Base-by-base conservation (phyloP, 1,284 basidiomycete genomes). In the Fomes fomentarius region DNA sequence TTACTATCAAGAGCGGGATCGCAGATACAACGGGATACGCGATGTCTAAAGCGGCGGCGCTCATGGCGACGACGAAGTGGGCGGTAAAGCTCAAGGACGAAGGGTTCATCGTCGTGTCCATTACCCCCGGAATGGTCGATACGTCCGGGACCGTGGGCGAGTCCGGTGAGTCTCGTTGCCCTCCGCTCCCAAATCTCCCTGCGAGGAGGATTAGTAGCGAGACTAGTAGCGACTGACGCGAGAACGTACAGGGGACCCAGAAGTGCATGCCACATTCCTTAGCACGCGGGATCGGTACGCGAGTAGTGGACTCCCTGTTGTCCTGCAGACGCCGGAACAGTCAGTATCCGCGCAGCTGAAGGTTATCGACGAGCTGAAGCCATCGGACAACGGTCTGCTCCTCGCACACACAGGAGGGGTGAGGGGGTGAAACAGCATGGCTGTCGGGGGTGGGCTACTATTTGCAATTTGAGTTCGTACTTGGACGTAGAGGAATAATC, bases 51-150 rank as follows among this genome's bases (percentile, higher is more conserved):
- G 70, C 72, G 1, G 75, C 71, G 1, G 41, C 71, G 17, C 72
- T 76, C 50, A 70, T 78, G 67, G 72, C 66, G 30, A 65, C 69
- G 15, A 69, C 66, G 24, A 76, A 78, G 56, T 78, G 71, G 53
- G 73, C 76, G 4, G 59, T 62, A 3, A 52, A 66, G 33, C 67
- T 69, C 50, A 65, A 66, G 47, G 42, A 58, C 8, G 72, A 77
- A 41, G 74, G 74, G 6, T 68, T 78, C 51, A 51, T 67, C 1
- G 71, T 76, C 61, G 58, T 74, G 9, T 63, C 71, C 4, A 47
- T 76, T 41, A 66, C 65, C 47, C 75, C 76, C 1, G 76, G 75
- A 7, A 24, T 72, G 8, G 75, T 77, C 14, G 60, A 73, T 49
- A 71, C 69, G 2, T 46, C 66, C 52, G 30, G 55, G 60, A 41